Base-by-base conservation (phyloP, 495 filamentous ascomycete species). In the Neurospora sp. region DNA sequence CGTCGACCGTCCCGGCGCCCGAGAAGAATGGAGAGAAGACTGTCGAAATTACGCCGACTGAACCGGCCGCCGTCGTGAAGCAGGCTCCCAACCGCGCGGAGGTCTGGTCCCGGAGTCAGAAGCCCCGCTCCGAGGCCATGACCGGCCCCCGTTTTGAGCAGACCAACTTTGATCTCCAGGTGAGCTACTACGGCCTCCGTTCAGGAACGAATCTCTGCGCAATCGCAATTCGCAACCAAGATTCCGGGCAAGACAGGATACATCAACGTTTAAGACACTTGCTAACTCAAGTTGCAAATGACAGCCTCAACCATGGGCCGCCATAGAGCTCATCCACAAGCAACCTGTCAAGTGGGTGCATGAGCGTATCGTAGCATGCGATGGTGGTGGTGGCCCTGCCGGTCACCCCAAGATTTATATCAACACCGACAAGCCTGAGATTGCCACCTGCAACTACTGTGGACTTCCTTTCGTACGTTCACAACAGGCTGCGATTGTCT, bases 341-440 rank as follows among this genome's bases (percentile, higher is more conserved):
- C 92, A 98, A 83, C 96, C 94, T 9, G 96, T 99, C 41, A 88
- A 91, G 79, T 99, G 95, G 94, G 92, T 89, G 70, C 91, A 96
- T 82, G 88, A 92, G 75, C 85, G 89, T 70, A 81, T 93, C 42
- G 95, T 96, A 66, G 90, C 89, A 72, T 99, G 96, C 80, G 94
- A 98, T 80, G 96, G 96, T 72, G 96, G 96, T 72, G 96, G 96
- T 74, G 96, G 96, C 23, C 92, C 95, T 71, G 85, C 93, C 42
- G 96, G 96, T 37, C 96, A 99, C 83, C 96, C 96, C 46, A 88
- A 88, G 79, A 91, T 99, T 82, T 99, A 92, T 82, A 99, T 99
- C 88, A 99, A 99, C 83, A 91, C 93, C 76, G 96, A 99, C 85
- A 98, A 98, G 88, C 91, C 96, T 73, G 90, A 97, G 85, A 97